These are phyloP conservation scores for Cryptococcus maquisensis DNA, from an alignment of 1,284 basidiomycete species.

Conservation along the genomic window DNA sequence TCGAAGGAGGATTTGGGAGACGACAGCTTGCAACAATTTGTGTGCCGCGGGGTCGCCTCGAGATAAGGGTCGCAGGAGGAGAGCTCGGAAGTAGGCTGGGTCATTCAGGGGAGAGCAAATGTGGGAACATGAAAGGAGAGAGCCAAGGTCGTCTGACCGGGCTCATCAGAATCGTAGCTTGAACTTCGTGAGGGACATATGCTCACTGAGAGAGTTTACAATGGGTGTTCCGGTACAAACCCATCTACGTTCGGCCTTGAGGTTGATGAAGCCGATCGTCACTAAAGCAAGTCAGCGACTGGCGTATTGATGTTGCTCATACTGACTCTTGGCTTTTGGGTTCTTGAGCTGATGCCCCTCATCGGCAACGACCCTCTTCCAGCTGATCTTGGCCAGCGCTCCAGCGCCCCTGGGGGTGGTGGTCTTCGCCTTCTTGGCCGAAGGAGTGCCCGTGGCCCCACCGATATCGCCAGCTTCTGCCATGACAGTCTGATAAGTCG, in stretches of 20 bases:
- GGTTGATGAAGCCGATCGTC: slow-evolving; percentile 63
- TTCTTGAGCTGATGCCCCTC: slow-evolving; percentile 85
- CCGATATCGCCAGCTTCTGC: slow-evolving; percentile 15
- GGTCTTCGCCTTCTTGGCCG: slow-evolving; percentile 15
- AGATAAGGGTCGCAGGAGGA: slow-evolving; percentile 68
- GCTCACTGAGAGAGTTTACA: slow-evolving; percentile 66
- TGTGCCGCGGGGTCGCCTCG: slow-evolving; percentile 62
- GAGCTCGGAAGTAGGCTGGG: slow-evolving; percentile 68
- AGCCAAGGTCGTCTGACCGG: slow-evolving; percentile 67
- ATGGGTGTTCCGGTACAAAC: slow-evolving; percentile 70
- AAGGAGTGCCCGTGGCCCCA: not conserved
- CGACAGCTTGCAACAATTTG: slow-evolving; percentile 74
- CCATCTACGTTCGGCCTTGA: slow-evolving; percentile 74
- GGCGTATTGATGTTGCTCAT: not conserved
- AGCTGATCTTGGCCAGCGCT: slow-evolving; percentile 63
- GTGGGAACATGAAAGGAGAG: slow-evolving; percentile 71
- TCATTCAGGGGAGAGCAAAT: slow-evolving; percentile 78
- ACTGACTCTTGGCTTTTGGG: slow-evolving; percentile 65
- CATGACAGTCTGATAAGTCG: slow-evolving; percentile 70
- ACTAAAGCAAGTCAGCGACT: slow-evolving; percentile 37
- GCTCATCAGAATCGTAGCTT: not conserved
- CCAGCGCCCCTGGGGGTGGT: slow-evolving; percentile 41
- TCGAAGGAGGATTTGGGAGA: slow-evolving; percentile 74
- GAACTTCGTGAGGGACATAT: not conserved
- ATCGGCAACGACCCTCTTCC: slow-evolving; percentile 84